A percentile compares a stretch with the other conserved stretches of the same genome.
Evolutionary conservation across 2,329 filamentous ascomycete genomes (phyloP).

Genomic region (Hymenoscyphus salicellus): DNA sequence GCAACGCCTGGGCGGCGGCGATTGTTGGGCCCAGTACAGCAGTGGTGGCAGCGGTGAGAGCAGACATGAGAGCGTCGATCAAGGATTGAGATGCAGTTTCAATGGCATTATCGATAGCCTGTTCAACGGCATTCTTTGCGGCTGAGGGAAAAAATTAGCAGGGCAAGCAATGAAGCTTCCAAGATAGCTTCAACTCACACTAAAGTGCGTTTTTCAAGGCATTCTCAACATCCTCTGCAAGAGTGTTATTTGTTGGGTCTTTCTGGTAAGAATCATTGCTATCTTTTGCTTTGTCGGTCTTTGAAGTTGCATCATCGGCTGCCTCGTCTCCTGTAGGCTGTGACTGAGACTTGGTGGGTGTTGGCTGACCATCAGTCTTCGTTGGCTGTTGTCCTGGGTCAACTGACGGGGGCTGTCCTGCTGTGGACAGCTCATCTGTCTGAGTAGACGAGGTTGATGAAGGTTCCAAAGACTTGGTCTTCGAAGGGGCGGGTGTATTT

Average conservation of each 20-base stretch:
- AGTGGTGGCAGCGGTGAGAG: background rate
- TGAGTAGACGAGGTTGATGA: background rate
- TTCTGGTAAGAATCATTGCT: slow-evolving; percentile 3
- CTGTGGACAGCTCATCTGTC: background rate
- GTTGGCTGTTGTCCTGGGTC: background rate
- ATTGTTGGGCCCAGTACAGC: background rate
- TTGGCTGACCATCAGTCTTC: background rate
- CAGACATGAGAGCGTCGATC: background rate
- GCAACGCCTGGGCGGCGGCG: background rate
- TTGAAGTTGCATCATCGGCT: background rate
- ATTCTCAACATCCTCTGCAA: background rate
- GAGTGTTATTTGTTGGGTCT: background rate
- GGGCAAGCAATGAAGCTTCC: background rate
- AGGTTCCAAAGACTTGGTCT: background rate
- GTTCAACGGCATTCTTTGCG: background rate
- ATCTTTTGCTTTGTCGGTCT: background rate
- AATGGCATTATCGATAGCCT: background rate
- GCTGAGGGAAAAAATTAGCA: background rate
- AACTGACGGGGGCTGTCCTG: background rate
- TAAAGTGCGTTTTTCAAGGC: background rate
- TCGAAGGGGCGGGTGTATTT: background rate
- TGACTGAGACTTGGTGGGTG: background rate
- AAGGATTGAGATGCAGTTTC: background rate
- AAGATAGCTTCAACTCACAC: background rate
- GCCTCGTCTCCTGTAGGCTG: background rate